These are phyloP conservation scores for Parmales sp. DNA, from an alignment of 108 stramenopile species.

Conservation along the genomic window DNA sequence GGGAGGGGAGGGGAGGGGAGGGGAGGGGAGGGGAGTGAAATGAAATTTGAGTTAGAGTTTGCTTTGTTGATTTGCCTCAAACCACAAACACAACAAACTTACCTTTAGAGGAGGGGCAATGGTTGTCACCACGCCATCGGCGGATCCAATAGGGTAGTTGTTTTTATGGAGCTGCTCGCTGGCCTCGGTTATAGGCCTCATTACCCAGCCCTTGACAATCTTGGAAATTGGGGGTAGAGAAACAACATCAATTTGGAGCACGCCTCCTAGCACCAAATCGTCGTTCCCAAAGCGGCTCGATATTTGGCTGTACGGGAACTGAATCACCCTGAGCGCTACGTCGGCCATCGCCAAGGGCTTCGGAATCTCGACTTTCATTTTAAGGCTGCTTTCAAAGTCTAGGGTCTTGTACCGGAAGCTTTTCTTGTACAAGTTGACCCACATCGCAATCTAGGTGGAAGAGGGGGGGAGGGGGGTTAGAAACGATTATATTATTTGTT, in stretches of 20 bases:
- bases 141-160: neutral
- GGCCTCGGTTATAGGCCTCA: neutral
- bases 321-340: neutral
- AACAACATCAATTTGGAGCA: neutral
- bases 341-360: neutral
- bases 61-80: too few relatives aligned
- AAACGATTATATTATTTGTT: too few relatives aligned
- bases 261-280: constrained; percentile 1
- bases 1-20: too few relatives aligned
- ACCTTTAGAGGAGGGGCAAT: too few relatives aligned
- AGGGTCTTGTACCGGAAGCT: neutral
- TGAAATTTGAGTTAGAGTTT: too few relatives aligned
- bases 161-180: neutral
- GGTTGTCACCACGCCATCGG: neutral
- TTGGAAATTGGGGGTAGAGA: constrained; percentile 2
- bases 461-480: too few relatives aligned
- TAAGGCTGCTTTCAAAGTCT: neutral
- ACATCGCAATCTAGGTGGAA: too few relatives aligned
- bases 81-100: too few relatives aligned
- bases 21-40: too few relatives aligned
- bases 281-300: neutral
- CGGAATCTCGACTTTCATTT: neutral
- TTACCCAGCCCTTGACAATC: constrained; percentile 9
- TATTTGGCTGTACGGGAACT: neutral
- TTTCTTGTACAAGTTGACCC: neutral